Conservation (phyloP, 2,329 filamentous ascomycete genomes). For the Aureobasidium sp. region DNA sequence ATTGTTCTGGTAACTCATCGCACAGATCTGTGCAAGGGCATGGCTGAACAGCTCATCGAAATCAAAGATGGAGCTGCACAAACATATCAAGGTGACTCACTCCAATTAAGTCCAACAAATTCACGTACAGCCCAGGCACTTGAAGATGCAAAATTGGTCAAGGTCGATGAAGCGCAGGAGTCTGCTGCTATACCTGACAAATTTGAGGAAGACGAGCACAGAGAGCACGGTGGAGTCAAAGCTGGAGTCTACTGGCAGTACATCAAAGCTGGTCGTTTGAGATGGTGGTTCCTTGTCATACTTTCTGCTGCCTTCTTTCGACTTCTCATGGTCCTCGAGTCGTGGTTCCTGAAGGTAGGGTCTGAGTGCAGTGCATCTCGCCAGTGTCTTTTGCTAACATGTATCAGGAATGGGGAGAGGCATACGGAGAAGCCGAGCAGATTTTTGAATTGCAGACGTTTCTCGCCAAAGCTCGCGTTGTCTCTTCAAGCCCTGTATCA, state of each 20-base stretch:
- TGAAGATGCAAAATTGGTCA: conserved; percentile 26
- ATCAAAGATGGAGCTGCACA: conserved; percentile 54
- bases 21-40: conserved; percentile 61
- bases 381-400: background rate
- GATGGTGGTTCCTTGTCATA: conserved; percentile 64
- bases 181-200: conserved; percentile 58
- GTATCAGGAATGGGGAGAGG: conserved; percentile 64
- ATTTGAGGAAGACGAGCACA: conserved; percentile 71
- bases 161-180: conserved; percentile 35
- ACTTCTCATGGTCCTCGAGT: conserved; percentile 56
- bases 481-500: conserved; percentile 11
- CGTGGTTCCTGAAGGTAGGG: conserved; percentile 69
- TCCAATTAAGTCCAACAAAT: conserved; percentile 19
- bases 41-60: conserved; percentile 68
- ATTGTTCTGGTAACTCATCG: conserved; percentile 59
- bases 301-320: conserved; percentile 58
- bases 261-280: conserved; percentile 69
- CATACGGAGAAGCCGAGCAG: conserved; percentile 45
- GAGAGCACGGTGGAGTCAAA: conserved; percentile 69
- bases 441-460: background rate
- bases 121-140: conserved; percentile 19
- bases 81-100: conserved; percentile 20
- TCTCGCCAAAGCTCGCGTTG: background rate
- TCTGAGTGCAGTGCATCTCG: background rate
- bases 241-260: conserved; percentile 76